Base-by-base conservation (phyloP, 805 yeast genomes). In the Zygosaccharomyces siamensis region DNA sequence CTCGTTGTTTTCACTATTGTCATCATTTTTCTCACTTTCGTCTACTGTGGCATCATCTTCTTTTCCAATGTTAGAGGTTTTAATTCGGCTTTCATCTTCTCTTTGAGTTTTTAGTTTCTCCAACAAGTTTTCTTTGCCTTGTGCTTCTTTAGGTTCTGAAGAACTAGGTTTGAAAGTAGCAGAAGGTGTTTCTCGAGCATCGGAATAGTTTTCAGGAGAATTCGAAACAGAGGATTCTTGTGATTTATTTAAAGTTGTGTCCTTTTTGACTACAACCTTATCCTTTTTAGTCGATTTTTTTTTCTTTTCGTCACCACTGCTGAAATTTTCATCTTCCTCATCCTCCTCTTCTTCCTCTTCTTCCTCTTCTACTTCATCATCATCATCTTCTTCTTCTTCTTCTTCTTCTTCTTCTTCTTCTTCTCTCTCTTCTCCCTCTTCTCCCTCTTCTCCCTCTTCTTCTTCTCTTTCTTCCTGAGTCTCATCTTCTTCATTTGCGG, bases 61-160 rank as follows among this genome's bases (percentile, higher is more conserved):
- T 24, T 47, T 51, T 11, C 37, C 46, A 7, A 41, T 46, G 28
- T 52, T 51, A 18, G 48, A 47, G 30, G 48, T 52, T 14, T 47
- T 54, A 7, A 39, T 53, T 26, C 50, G 57, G 20, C 46, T 56
- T 28, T 45, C 50, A 12, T 56, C 64, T 28, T 56, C 60, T 14
- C 41, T 44, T 35, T 41, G 35, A 3, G 44, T 37, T 7, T 31
- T 18, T n/a, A 41, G 33, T 24, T 30, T 41, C 10, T 18, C 16
- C 11, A 41, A 18, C n/a, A 41, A 37, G 20, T 41, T 41, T 31
- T 30, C 36, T 24, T 41, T 41, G 7, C 10, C 32, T 11, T 37
- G 44, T 4, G 10, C 14, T 18, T 30, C 14, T 28, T 30, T 28
- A 30, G 26, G 27, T 1, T 18, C 28, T 24, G 36, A 5, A 10